Base-by-base conservation (phyloP, 2,329 filamentous ascomycete species). In the Dryadomyces quercus-mongolicae region DNA sequence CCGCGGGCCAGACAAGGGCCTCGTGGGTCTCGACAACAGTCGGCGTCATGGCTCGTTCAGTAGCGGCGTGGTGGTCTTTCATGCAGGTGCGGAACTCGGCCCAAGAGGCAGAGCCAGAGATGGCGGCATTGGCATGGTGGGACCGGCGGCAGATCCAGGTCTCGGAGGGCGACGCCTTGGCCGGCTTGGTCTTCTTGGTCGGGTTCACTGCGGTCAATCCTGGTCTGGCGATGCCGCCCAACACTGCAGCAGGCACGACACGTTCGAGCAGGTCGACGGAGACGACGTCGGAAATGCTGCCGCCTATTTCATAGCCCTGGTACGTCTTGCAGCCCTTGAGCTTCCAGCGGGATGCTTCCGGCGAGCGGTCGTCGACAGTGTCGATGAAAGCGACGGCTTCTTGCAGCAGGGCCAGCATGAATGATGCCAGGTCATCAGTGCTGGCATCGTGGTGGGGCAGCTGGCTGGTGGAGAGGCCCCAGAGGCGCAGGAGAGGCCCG, bases 91-190 rank as follows among this genome's bases (percentile, higher is more conserved):
- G 71, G 64, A 88, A 86, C 65, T 89, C 85, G 0, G 68, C 70
- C 77, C 82, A 87, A 48, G 64, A 71, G 10, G 82, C 84, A 1
- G 81, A 81, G 9, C 78, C 75, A 22, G 62, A 62, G 43, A 67
- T 68, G 18, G 71, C 67, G 6, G 66, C 68, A 61, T 84, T 74
- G 55, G 70, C 69, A 64, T 89, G 85, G 45, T 77, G 67, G 63
- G 81, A 85, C 47, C 74, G 74, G 54, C 86, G 75, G 44, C 78
- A 78, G 53, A 76, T 76, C 85, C 85, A 89, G 18, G 72, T 75
- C 66, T 86, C 83, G 36, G 58, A 20, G 8, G 25, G 25, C 25
- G 25, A 8, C 8, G 25, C 25, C 25, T 31, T 31, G 25, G 8
- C 56, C 10, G 8, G 42, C 42, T 18, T 44, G 42, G 42, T 18